Base-by-base conservation (phyloP, 129 eudicot genomes). In the Artemisia argyi region DNA sequence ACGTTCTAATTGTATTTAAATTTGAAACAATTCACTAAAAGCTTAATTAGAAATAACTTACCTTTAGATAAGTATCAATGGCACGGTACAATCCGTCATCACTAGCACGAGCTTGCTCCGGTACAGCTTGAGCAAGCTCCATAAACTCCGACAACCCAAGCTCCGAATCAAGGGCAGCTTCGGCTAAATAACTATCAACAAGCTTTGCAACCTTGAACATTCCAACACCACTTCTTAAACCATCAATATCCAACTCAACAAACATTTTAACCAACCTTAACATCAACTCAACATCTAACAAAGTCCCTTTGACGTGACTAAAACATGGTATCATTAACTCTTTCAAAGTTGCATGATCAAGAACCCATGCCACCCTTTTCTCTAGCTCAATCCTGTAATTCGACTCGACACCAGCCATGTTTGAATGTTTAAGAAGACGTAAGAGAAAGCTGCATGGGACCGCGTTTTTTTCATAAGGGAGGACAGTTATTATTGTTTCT, bases 11-110 rank as follows among this genome's bases (percentile, higher is more conserved):
- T 42, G 22, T n/a, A n/a, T n/a, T n/a, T n/a, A 22, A 35, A 39
- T 42, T n/a, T n/a, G n/a, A n/a, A n/a, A n/a, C n/a, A 57, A 46
- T 6, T 73, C 1, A 69, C 44, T 56, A 22, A 30, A 5, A 47
- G 46, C 13, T 14, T 6, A n/a, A n/a, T n/a, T n/a, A 24, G 28
- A 63, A 15, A 52, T 7, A 9, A 62, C 78, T 87, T 89, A 87
- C 98, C 74, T 89, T 93, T 47, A 93, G 83, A 79, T 84, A 93
- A 14, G 88, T 93, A 68, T 93, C 98, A 48, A 93, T 87, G 66
- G 98, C 98, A 2, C 96, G 87, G 78, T 93, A 89, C 61, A 93
- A 79, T 7, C 96, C 92, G 76, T 93, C 98, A 48, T 93, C 91
- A 0, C 54, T 78, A 6, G 82, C 62, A 10, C 98, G 88, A 2